Percentiles rank a stretch among this genome's conserved stretches.
Evolutionary conservation across 371 early-diverging fungal species (phyloP).

Genomic region (Entomophthora muscae): DNA sequence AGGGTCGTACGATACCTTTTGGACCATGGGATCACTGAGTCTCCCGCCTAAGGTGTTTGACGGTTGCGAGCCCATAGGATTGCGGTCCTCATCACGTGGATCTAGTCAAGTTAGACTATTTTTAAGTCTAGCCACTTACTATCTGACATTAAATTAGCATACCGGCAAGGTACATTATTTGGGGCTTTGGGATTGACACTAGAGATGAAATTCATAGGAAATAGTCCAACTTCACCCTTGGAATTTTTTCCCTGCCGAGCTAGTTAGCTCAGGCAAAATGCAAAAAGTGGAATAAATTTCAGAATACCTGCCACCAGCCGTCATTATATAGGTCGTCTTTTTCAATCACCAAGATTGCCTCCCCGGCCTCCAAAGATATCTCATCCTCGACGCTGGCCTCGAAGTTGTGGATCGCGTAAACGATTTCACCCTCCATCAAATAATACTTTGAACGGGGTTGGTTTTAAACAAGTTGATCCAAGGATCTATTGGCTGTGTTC

Average conservation of each 20-base stretch:
- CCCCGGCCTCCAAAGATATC: constrained; percentile 43
- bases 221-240: constrained; percentile 37
- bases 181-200: constrained; percentile 12
- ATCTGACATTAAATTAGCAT: constrained; percentile 6
- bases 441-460: too few species aligned
- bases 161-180: neutral
- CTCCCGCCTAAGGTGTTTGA: neutral
- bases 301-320: constrained; percentile 75
- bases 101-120: neutral
- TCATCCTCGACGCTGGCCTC: constrained; percentile 61
- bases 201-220: constrained; percentile 44
- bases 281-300: neutral
- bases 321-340: constrained; percentile 60
- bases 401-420: constrained; percentile 43
- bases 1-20: neutral
- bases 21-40: neutral
- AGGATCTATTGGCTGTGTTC: too few species aligned
- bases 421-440: constrained; percentile 21
- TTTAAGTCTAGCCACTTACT: neutral
- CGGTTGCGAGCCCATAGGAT: neutral
- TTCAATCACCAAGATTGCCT: constrained; percentile 52
- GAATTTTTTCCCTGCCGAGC: constrained; percentile 31
- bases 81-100: neutral
- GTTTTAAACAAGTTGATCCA: too few species aligned
- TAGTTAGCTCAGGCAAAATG: neutral